A percentile compares a stretch with the other conserved stretches of the same genome.
phyloP scores from a whole-genome alignment of 768 basidiomycete species.

The Suillus paluster region DNA sequence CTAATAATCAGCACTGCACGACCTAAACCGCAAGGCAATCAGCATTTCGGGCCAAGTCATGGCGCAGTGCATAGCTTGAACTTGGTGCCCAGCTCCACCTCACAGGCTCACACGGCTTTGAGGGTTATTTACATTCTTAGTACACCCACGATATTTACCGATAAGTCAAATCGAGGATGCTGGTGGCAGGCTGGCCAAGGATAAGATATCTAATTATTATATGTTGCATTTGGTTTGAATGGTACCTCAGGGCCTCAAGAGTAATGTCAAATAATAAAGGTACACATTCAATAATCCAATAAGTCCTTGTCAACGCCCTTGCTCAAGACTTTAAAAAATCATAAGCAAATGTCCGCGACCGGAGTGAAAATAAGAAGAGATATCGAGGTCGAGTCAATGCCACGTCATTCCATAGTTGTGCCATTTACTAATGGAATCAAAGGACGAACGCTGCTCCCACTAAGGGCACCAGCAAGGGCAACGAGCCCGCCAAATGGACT shows the following conservation, averaged over 20 bases:
- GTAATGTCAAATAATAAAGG: not conserved
- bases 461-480: slow-evolving; percentile 28
- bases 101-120: no score
- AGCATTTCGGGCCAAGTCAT: not conserved
- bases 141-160: not conserved
- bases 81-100: no score
- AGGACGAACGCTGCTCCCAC: slow-evolving; percentile 30
- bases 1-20: not conserved
- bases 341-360: not conserved
- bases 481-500: slow-evolving; percentile 25
- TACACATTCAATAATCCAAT: not conserved
- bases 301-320: not conserved
- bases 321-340: not conserved
- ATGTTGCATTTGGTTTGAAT: not conserved
- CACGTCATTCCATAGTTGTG: not conserved
- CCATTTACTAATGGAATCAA: slow-evolving; percentile 8
- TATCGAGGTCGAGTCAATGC: not conserved
- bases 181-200: no score
- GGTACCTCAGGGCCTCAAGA: not conserved
- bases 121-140: no score
- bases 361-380: not conserved
- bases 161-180: not conserved
- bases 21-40: not conserved
- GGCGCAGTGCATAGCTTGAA: not conserved
- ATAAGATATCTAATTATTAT: not conserved